Percentiles rank a stretch among this genome's conserved stretches.
phyloP scores from a whole-genome alignment of 805 yeast genomes.

The Wickerhamiella spandovensis region DNA sequence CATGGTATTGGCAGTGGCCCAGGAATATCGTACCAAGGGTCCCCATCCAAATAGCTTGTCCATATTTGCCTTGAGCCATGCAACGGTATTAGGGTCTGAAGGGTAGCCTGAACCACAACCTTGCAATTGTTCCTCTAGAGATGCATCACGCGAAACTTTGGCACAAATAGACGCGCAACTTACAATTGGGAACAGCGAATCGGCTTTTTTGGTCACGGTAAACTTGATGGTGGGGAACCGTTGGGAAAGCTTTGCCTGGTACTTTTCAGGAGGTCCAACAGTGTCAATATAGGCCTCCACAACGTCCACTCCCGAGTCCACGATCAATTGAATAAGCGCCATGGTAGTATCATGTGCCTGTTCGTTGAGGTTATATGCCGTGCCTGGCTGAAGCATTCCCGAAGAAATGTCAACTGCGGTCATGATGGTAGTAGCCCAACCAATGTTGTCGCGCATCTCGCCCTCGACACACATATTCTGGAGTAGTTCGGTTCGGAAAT shows the following conservation, averaged over 20 bases:
- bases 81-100: conserved; percentile 73
- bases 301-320: conserved; percentile 49
- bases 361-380: conserved; percentile 67
- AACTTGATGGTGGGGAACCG: conserved; percentile 59
- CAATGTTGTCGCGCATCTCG: conserved; percentile 45
- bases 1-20: conserved; percentile 85
- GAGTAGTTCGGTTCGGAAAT: conserved; percentile 50
- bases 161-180: conserved; percentile 94
- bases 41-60: conserved; percentile 83
- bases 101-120: conserved; percentile 90
- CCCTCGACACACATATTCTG: conserved; percentile 37
- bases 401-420: conserved; percentile 77
- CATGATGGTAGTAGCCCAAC: conserved; percentile 79
- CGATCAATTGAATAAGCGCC: conserved; percentile 50
- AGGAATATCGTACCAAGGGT: conserved; percentile 62
- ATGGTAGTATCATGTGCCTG: conserved; percentile 96
- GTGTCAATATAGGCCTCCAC: conserved; percentile 81
- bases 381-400: conserved; percentile 70
- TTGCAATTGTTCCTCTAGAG: conserved; percentile 28
- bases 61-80: conserved; percentile 52
- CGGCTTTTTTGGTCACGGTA: conserved; percentile 90
- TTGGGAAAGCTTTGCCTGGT: conserved; percentile 58
- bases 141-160: conserved; percentile 81
- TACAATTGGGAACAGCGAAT: conserved; percentile 80
- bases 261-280: conserved; percentile 85